Percentiles rank a stretch among this genome's conserved stretches.
Conservation (phyloP, 768 basidiomycete genomes). For the Pisolithus microcarpus region DNA sequence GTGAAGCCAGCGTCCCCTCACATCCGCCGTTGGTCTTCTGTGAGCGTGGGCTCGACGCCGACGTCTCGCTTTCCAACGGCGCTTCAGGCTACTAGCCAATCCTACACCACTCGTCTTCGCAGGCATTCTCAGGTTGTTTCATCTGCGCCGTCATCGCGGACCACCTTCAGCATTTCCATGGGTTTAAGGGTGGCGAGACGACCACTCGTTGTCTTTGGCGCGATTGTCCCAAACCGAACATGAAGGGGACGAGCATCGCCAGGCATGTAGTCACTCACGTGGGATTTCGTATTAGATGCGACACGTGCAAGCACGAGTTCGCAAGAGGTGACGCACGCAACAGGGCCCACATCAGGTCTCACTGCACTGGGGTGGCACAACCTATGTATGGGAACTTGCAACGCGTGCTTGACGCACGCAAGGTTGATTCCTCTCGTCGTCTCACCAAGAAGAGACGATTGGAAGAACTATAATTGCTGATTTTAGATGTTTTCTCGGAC, state of each 20-base stretch:
- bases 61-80: slow-evolving; percentile 18
- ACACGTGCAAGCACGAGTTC: slow-evolving; percentile 26
- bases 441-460: slow-evolving; percentile 25
- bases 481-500: background rate
- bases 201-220: slow-evolving; percentile 26
- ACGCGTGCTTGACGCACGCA: slow-evolving; percentile 21
- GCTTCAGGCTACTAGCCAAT: slow-evolving; percentile 9
- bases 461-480: slow-evolving; percentile 13
- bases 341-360: slow-evolving; percentile 27
- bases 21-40: slow-evolving; percentile 26
- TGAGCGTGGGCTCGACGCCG: slow-evolving; percentile 15
- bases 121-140: slow-evolving; percentile 13
- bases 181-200: slow-evolving; percentile 25
- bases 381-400: slow-evolving; percentile 26
- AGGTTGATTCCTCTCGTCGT: slow-evolving; percentile 14
- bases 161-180: slow-evolving; percentile 25
- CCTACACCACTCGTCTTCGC: slow-evolving; percentile 9
- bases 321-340: slow-evolving; percentile 29
- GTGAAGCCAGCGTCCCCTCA: slow-evolving; percentile 23
- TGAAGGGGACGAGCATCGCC: slow-evolving; percentile 29
- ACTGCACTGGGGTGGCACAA: slow-evolving; percentile 23
- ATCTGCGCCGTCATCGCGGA: slow-evolving; percentile 16
- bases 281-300: slow-evolving; percentile 24
- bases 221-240: slow-evolving; percentile 20
- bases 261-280: slow-evolving; percentile 28